Percentiles rank a stretch among this genome's conserved stretches.
Conservation (phyloP, 495 filamentous ascomycete genomes). For the Penicillium odoratum region DNA sequence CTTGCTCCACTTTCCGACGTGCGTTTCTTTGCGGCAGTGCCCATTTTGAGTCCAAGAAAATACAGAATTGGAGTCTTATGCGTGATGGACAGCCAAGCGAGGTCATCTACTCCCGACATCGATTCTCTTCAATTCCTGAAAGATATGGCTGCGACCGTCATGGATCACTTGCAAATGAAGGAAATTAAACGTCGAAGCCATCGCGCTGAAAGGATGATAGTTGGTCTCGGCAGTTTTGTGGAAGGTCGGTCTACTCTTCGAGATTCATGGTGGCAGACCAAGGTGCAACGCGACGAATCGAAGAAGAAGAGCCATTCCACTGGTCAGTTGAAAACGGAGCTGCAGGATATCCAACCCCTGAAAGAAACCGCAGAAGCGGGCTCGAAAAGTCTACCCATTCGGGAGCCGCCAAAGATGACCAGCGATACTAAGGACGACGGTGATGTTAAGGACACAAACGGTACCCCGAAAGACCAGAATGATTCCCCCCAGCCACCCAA, state of each 20-base stretch:
- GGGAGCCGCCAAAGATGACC: not conserved
- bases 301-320: not conserved
- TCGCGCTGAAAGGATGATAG: slow-evolving; percentile 30
- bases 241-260: slow-evolving; percentile 30
- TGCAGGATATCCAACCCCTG: not conserved
- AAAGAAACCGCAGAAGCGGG: not conserved
- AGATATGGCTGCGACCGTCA: slow-evolving; percentile 31
- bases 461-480: not conserved
- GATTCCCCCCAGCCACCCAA: not conserved
- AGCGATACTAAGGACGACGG: not conserved
- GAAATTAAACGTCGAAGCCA: slow-evolving; percentile 10
- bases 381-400: not conserved
- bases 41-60: slow-evolving; percentile 56
- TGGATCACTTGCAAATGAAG: slow-evolving; percentile 27
- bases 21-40: slow-evolving; percentile 62
- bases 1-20: not conserved
- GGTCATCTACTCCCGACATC: slow-evolving; percentile 17
- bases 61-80: slow-evolving; percentile 62
- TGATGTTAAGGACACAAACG: not conserved
- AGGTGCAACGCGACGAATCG: not conserved
- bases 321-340: not conserved
- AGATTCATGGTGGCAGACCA: slow-evolving; percentile 18
- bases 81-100: slow-evolving; percentile 52
- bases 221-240: slow-evolving; percentile 33
- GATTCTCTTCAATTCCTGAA: slow-evolving; percentile 30